Evolutionary conservation across 495 filamentous ascomycete genomes (phyloP).

Genomic region (Cairneyella variabilis): DNA sequence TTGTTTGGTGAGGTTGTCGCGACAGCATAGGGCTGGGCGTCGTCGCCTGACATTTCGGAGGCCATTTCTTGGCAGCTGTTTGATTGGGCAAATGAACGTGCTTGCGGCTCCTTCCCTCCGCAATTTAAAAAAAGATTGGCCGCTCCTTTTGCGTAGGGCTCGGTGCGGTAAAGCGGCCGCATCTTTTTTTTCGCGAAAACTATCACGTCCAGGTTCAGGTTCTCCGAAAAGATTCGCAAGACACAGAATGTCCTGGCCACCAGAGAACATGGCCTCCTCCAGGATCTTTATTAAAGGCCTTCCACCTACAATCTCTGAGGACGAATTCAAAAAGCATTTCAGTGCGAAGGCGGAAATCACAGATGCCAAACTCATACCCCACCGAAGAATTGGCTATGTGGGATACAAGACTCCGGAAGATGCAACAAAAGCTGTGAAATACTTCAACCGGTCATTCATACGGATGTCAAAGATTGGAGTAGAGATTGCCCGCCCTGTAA

Average conservation of each 20-base stretch:
- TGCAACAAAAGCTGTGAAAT: constrained; percentile 77
- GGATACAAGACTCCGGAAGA: constrained; percentile 83
- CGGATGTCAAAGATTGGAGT: constrained; percentile 94
- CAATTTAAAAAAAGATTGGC: too few species aligned
- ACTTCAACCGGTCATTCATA: constrained; percentile 92
- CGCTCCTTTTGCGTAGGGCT: too few species aligned
- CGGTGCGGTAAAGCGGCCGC: too few species aligned
- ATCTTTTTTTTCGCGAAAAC: too few species aligned
- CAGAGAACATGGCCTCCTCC: constrained; percentile 68
- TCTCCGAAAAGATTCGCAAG: too few species aligned
- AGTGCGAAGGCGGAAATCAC: constrained; percentile 68
- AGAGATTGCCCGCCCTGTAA: constrained; percentile 84
- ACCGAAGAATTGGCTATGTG: constrained; percentile 90
- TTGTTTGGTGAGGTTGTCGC: too few species aligned
- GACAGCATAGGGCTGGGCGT: too few species aligned
- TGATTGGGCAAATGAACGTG: too few species aligned
- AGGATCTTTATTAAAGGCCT: constrained; percentile 89
- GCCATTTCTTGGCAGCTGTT: background rate
- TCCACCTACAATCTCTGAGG: constrained; percentile 69
- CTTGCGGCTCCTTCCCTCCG: too few species aligned
- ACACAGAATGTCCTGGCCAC: too few species aligned
- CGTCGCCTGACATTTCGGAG: background rate
- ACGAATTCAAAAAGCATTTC: constrained; percentile 85
- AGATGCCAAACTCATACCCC: constrained; percentile 83
- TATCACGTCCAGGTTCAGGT: too few species aligned